Evolutionary conservation across 108 stramenopile genomes (phyloP), one percentile per base, ranked within the genome.

Genomic region (Fragilaria radians): DNA sequence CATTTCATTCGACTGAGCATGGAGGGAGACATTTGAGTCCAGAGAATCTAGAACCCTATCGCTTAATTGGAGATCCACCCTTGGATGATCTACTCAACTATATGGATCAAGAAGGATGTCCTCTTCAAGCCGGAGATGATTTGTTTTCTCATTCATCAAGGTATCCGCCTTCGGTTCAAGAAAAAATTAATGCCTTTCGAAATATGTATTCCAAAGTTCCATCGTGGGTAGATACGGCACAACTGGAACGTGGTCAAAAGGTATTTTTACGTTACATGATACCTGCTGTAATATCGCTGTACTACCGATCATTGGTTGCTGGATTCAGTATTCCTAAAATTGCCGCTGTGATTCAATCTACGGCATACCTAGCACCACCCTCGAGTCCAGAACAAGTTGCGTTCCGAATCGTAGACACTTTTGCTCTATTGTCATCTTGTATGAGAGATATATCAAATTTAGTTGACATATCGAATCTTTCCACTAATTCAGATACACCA

Each of bases 241-340:
- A 86, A 62, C 60, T 91, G 21, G 73, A 80, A 57, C 75, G 86
- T 17, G 90, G 90, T 27, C 81, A 86, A 34, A 68, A 88, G 53
- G 85, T 88, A 1, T 86, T 82, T 57, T 52, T 86, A 28, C 75
- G 77, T 0, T 91, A 91, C 56, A 29, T 77, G 0, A 78, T 82
- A 4, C 82, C 68, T 7, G 73, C 78, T 1, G 69, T 67, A 22
- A 58, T 80, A 34, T 68, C 78, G 0, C 70, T 91, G 19, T 88
- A 79, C 66, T 88, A 88, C 54, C 67, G 84, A 22, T 70, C 68
- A 2, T 52, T 91, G 48, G 78, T 88, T 1, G 77, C 86, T 9
- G 90, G 90, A 22, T 91, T 91, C 69, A 70, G 73, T 0, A 83
- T 88, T 36, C 85, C 90, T 1, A 79, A 80, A 28, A 86, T 91